A percentile compares a stretch with the other conserved stretches of the same genome.
Evolutionary conservation across 495 filamentous ascomycete genomes (phyloP).

Genomic region (Tuber aestivum): DNA sequence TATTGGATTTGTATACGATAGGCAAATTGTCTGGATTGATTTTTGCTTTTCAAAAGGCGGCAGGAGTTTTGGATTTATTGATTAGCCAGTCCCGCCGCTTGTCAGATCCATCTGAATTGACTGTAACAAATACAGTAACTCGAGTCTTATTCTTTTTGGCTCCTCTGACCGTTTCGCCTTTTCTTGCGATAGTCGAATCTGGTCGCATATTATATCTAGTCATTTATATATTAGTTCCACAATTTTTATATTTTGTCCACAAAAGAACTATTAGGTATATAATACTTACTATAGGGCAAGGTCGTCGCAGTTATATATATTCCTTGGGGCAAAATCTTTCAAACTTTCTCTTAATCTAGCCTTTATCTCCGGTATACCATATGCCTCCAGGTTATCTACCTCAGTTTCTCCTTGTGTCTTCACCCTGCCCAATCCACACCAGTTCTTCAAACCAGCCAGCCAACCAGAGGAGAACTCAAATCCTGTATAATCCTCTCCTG

Average conservation of each 20-base stretch:
- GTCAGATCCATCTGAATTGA: neutral
- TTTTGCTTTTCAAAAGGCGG: neutral
- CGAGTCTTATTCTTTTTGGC: neutral
- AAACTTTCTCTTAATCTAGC: conserved; percentile 11
- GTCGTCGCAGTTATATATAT: conserved; percentile 17
- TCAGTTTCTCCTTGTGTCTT: conserved; percentile 12
- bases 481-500: neutral
- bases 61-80: neutral
- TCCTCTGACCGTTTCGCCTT: neutral
- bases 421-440: conserved; percentile 9
- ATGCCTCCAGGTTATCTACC: neutral
- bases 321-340: conserved; percentile 28
- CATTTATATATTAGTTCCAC: neutral
- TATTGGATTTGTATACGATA: conserved; percentile 9
- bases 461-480: conserved; percentile 25
- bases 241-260: neutral
- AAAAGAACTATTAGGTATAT: neutral
- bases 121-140: neutral
- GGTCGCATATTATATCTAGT: conserved; percentile 12
- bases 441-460: conserved; percentile 30
- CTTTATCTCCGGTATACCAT: conserved; percentile 3
- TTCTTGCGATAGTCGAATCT: neutral
- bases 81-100: neutral
- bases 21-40: conserved; percentile 15
- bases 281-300: neutral